Evolutionary conservation across 2,329 filamentous ascomycete genomes (phyloP).

Genomic region (Dactylonectria macrodidyma): DNA sequence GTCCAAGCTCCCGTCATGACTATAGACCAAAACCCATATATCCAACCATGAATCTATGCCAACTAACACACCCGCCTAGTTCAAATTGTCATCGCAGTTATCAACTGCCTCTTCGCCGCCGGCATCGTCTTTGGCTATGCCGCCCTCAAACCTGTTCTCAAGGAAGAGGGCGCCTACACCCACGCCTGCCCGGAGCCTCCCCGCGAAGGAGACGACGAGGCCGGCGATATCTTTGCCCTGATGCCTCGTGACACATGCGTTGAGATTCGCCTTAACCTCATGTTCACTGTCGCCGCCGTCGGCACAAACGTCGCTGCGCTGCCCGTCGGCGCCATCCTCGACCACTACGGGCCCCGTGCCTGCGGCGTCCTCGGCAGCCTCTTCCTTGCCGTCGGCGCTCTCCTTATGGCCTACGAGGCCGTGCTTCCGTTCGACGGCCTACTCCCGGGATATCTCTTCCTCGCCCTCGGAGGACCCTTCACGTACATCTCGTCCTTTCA

Average conservation of each 20-base stretch:
- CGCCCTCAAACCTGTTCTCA: constrained; percentile 85
- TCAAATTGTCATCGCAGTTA: constrained; percentile 49
- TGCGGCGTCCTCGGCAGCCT: constrained; percentile 79
- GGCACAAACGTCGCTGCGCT: constrained; percentile 90
- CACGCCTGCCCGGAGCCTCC: constrained; percentile 66
- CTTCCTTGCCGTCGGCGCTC: constrained; percentile 78
- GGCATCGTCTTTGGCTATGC: constrained; percentile 90
- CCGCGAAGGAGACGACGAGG: constrained; percentile 8
- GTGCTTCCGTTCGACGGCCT: constrained; percentile 77
- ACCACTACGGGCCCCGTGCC: constrained; percentile 84
- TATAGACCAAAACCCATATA: constrained; percentile 6
- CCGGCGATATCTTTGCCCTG: constrained; percentile 36
- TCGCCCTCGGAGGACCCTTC: constrained; percentile 85
- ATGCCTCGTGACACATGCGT: constrained; percentile 58
- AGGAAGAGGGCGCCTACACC: constrained; percentile 79
- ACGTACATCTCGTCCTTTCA: constrained; percentile 89
- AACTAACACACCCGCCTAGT: constrained; percentile 34
- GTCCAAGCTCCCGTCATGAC: constrained; percentile 10
- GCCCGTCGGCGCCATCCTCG: constrained; percentile 87
- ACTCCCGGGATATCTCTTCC: constrained; percentile 80
- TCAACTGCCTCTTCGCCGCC: constrained; percentile 78
- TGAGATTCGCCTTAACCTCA: constrained; percentile 81
- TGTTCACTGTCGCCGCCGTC: constrained; percentile 93
- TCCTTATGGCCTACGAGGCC: constrained; percentile 79
- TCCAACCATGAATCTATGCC: neutral